Base-by-base conservation (phyloP, 768 basidiomycete species). In the Tylopilus sp. region DNA sequence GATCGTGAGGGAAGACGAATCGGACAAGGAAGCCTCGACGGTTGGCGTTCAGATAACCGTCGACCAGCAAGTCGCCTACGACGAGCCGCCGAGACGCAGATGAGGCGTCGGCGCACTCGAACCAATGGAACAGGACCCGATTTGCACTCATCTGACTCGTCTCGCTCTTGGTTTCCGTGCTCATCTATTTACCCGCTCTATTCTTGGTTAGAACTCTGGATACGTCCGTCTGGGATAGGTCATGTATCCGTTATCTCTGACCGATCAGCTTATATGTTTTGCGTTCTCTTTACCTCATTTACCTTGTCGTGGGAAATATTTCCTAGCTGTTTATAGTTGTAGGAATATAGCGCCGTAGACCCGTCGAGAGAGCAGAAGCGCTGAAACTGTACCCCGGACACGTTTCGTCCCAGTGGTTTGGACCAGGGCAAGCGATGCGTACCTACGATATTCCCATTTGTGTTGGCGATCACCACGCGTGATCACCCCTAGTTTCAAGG, bases 1-100 rank as follows among this genome's bases (percentile, higher is more conserved):
- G 24, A 72, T 72, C n/a, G 65, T 63, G 3, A 53, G 62, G 24
- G 70, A 68, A n/a, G 62, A 64, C 22, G 64, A 69, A 7, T 55
- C 60, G 1, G 64, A 59, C 33, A 59, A 29, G 48, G 47, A 57
- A 5, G 52, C 52, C 11, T 59, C 64, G 26, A 55, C 62, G 0
- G 59, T 62, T 65, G 82, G 82, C n/a, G 81, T 84, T 31, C 83
- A 82, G 59, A 73, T 84, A 51, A 83, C 82, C 1, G 76, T 84
- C 48, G 77, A 84, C 53, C 68, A 77, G 36, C 76, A 84, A 58
- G 72, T 83, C 45, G 79, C 80, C 25, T 83, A 80, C 51, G 80
- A 81, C 50, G 62, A 68, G 6, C 1, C 48, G 22, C 54, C 59
- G 6, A 56, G 55, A 14, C 60, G 51, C 38, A 57, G 58, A 37